Base-by-base conservation (phyloP, 179 eudicot genomes). In the Pouteria campechiana region DNA sequence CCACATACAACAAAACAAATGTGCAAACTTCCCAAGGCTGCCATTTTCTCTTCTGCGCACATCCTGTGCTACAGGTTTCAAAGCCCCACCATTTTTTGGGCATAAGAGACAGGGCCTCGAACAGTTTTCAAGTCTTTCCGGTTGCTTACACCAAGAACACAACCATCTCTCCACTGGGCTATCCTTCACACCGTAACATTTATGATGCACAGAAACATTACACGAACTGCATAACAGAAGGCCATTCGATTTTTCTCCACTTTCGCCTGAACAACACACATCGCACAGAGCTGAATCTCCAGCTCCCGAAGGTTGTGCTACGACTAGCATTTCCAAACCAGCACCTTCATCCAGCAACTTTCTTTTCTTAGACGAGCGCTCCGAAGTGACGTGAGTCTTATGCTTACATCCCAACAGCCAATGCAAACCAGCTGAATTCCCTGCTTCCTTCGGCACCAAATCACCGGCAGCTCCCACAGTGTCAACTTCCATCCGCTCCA, bases 321-420 rank as follows among this genome's bases (percentile, higher is more conserved):
- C 79, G 41, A 75, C 65, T 53, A 86, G 88, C 63, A 73, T 82
- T 42, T 86, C 94, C 49, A 79, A 65, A 42, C 92, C 98, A 7
- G 96, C 88, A 55, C 68, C 72, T 27, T 57, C 79, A 49, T 96
- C 96, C 37, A 77, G 49, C 25, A 86, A 80, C 66, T 86, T 90
- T 48, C 98, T 54, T 63, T 86, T 90, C 72, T 90, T 90, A 0
- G 92, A 52, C 24, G 98, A 96, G 25, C 92, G 69, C 41, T 79
- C 81, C 2, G 96, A 65, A 2, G 87, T 64, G 41, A 90, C 56
- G 50, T 86, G 68, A 30, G 82, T 58, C 73, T 85, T 86, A 49
- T 57, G 73, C 63, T 81, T 82, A 48, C 82, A 81, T 37, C 98
- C 95, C 71, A 86, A 73, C 50, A 90, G 84, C 98, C 98, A 86